Evolutionary conservation across 768 basidiomycete genomes (phyloP), one percentile per base, ranked within the genome.

Genomic region (Xerocomus spinulosus): DNA sequence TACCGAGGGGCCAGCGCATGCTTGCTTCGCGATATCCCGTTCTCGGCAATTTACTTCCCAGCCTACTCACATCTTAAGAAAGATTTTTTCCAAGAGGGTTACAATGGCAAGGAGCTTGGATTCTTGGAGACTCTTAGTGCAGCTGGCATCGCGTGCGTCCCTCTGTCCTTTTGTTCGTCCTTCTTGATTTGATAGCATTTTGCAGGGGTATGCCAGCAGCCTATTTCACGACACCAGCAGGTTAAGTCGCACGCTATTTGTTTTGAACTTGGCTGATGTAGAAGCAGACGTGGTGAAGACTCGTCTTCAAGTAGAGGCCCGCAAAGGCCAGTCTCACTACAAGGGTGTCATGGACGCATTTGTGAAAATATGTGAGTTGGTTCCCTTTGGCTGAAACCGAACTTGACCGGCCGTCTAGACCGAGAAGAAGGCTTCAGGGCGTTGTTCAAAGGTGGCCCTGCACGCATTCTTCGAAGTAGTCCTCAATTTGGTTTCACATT

Each of bases 161-260:
- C 51, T 52, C 47, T 29, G 44, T 9, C 39, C 54, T 51, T 46
- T 56, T 51, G 53, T 51, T 44, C 20, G 37, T n/a, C n/a, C n/a
- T 25, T 40, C 32, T 54, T 51, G 46, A 64, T 58, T 65, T 71
- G 57, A 68, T 55, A 51, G 52, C 51, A 47, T 48, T 53, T 56
- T 18, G 64, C 55, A 95, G 94, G 56, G 96, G 96, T 53, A 97
- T 97, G 93, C 95, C 95, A 46, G 93, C 94, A 36, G 92, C 93
- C 32, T 94, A 93, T 69, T 71, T 95, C 53, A 91, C 91, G 26
- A 94, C 92, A 9, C 92, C 92, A 34, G 88, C 88, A 58, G 90
- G 90, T 89, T 55, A 59, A 73, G 54, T 46, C 45, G 38, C 17
- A 50, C 54, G 20, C 33, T 13, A 32, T 34, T 37, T 46, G 20